phyloP scores from a whole-genome alignment of 225 moss, liverwort and hornwort genomes.

The Polytrichum commune region DNA sequence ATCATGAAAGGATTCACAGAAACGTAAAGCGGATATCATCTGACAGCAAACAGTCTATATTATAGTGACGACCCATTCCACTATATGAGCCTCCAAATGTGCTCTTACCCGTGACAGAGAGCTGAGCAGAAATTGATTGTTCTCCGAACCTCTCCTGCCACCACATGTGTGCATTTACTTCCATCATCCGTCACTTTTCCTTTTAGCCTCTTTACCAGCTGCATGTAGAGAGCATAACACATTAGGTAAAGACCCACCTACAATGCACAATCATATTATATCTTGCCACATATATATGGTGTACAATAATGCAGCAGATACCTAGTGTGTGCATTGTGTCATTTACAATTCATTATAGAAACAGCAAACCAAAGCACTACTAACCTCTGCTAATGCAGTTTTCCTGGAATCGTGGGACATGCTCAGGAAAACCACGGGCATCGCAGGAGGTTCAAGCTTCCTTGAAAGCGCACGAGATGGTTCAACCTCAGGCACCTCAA shows the following conservation, averaged over 20 bases:
- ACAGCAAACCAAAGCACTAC: background rate
- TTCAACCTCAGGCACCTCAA: conserved; percentile 29
- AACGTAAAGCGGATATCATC: too few relatives aligned
- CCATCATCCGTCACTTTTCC: conserved; percentile 71
- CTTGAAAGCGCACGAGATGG: conserved; percentile 4
- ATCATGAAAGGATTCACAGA: background rate
- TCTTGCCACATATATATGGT: too few relatives aligned
- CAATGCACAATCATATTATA: too few relatives aligned
- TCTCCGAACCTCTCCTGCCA: conserved; percentile 75
- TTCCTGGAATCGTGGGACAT: conserved; percentile 67
- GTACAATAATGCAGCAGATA: too few relatives aligned
- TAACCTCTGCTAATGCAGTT: conserved; percentile 64
- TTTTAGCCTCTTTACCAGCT: conserved; percentile 69
- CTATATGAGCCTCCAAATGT: background rate
- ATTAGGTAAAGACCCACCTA: too few relatives aligned
- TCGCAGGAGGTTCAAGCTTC: conserved; percentile 14
- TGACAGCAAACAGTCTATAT: too few relatives aligned
- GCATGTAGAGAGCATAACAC: background rate
- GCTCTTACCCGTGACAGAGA: conserved; percentile 74
- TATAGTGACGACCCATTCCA: too few relatives aligned
- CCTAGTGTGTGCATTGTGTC: too few relatives aligned
- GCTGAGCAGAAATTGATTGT: conserved; percentile 90
- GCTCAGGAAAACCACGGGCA: conserved; percentile 59
- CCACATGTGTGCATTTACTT: conserved; percentile 74
- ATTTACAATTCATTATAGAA: too few relatives aligned